Evolutionary conservation across 2,329 filamentous ascomycete genomes (phyloP), one percentile per base, ranked within the genome.

Genomic region (Teratosphaeria gauchensis): DNA sequence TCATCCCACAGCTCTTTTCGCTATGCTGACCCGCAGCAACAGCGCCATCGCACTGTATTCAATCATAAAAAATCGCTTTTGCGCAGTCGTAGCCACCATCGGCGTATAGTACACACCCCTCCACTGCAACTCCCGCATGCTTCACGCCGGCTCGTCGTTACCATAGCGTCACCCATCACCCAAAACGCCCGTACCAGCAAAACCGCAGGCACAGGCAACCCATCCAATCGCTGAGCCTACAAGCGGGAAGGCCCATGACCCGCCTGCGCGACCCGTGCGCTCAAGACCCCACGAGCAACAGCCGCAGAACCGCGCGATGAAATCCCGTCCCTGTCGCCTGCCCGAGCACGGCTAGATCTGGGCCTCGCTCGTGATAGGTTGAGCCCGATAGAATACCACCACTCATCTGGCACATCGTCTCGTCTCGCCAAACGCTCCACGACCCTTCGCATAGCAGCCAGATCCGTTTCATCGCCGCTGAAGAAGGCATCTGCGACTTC

Each of bases 381-480:
- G 58, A 78, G 62, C 12, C 76, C 76, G 19, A 77, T 74, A 21
- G 72, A 75, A 56, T 72, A 73, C 90, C 90, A 95, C 84, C 87
- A 92, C 63, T 90, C 85, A 61, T 94, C 89, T 0, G 89, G 87
- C 57, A 94, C 87, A 65, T 92, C 88, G 68, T 89, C 82, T 28
- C 88, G 78, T 19, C 82, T 80, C 35, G 86, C 84, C 57, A 95
- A 78, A 51, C 84, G 81, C 64, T 86, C 84, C 38, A 94, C 79
- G 53, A 95, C 87, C 55, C 80, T 80, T 65, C 89, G 86, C 81
- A 92, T 87, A 53, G 85, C 83, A 24, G 82, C 79, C 30, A 88
- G 72, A 66, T 78, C 75, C 33, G 65, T 60, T 12, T 65, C 63
- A 24, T 66, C 66, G 42, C 65, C 63, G 53, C 58, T 64, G 51